Percentiles rank a stretch among this genome's conserved stretches.
phyloP scores from a whole-genome alignment of 208 protist genomes.

The Crithidia mellificae region DNA sequence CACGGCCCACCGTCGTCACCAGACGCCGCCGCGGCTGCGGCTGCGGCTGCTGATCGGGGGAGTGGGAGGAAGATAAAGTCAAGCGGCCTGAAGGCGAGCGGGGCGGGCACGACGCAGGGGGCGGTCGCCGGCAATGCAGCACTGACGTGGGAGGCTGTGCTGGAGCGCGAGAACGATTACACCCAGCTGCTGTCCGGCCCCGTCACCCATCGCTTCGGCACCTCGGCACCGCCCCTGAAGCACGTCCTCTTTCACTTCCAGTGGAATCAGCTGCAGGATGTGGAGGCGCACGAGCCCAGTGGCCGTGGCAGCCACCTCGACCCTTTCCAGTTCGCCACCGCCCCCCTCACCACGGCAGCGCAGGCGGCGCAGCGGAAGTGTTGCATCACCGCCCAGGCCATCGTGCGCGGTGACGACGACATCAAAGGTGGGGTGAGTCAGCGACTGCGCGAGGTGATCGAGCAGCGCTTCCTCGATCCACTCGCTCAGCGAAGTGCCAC shows the following conservation, averaged over 20 bases:
- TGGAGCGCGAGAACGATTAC: conserved; percentile 61
- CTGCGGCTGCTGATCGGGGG: no score
- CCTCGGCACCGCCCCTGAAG: conserved; percentile 47
- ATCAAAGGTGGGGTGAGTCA: conserved; percentile 42
- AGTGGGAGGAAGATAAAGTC: neutral
- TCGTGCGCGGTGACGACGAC: conserved; percentile 48
- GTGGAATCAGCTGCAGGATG: conserved; percentile 73
- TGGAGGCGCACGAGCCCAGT: conserved; percentile 50
- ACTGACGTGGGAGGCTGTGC: conserved; percentile 51
- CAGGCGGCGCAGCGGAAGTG: conserved; percentile 49
- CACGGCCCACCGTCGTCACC: conserved; percentile 8
- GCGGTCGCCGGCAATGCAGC: neutral
- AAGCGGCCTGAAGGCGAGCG: neutral
- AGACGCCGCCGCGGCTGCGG: neutral
- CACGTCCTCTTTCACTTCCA: conserved; percentile 61
- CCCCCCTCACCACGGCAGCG: conserved; percentile 7
- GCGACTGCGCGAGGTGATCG: conserved; percentile 9
- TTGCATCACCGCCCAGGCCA: conserved; percentile 38
- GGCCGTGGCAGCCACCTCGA: conserved; percentile 28
- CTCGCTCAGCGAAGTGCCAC: neutral
- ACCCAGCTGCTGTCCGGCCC: conserved; percentile 38
- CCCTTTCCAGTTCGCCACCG: conserved; percentile 29
- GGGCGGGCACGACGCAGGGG: neutral
- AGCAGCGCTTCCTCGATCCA: conserved; percentile 11
- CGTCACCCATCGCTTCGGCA: conserved; percentile 67